Conservation (phyloP, 2,329 filamentous ascomycete genomes). For the Paramyrothecium roridum region DNA sequence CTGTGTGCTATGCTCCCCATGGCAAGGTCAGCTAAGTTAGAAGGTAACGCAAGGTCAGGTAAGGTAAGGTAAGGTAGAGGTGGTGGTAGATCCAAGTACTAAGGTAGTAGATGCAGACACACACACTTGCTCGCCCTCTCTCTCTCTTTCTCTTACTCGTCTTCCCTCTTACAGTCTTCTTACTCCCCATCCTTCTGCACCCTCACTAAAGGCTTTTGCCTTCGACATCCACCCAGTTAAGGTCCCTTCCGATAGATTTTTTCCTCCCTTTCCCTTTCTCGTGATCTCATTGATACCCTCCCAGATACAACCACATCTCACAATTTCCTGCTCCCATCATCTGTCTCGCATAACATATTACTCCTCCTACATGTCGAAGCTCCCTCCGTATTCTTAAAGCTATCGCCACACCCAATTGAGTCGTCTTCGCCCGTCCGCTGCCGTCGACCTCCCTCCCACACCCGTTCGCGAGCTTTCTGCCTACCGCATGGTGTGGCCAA, state of each 20-base stretch:
- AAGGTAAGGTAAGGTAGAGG: neutral
- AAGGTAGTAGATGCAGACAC: neutral
- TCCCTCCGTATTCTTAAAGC: slow-evolving; percentile 9
- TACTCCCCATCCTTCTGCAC: neutral
- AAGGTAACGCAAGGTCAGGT: neutral
- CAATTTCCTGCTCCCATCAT: neutral
- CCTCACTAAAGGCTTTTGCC: neutral
- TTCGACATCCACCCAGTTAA: neutral
- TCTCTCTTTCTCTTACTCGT: too few species aligned
- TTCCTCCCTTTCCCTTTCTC: neutral
- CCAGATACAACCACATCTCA: neutral
- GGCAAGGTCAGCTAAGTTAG: neutral
- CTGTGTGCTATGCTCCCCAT: neutral
- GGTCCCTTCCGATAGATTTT: neutral
- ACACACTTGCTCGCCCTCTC: neutral
- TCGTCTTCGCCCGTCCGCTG: slow-evolving; percentile 3
- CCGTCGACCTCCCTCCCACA: neutral
- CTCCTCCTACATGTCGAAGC: slow-evolving; percentile 17
- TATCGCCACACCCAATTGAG: slow-evolving; percentile 24
- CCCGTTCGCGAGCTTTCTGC: neutral
- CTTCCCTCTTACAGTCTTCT: neutral
- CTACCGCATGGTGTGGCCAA: slow-evolving; percentile 56
- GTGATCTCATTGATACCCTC: neutral
- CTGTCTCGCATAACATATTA: neutral
- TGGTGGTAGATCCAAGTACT: too few species aligned